Percentiles rank a stretch among this genome's conserved stretches.
Evolutionary conservation across 129 eudicot species (phyloP).

Genomic region (Flaveria bidentis): DNA sequence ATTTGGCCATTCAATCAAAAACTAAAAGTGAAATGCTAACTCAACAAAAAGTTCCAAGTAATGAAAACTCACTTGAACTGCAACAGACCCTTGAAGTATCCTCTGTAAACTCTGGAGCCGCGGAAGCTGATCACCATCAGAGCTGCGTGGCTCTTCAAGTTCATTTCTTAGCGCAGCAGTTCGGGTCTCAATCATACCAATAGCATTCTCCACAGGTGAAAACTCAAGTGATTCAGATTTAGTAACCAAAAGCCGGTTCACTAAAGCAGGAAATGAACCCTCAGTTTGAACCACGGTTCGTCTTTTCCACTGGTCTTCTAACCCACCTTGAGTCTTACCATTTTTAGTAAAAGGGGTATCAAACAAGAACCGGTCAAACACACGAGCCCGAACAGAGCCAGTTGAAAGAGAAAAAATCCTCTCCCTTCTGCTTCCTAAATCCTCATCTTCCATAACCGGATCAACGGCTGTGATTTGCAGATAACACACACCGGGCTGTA

Average conservation of each 20-base stretch:
- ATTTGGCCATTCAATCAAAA: not conserved
- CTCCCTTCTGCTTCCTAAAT: constrained; percentile 94
- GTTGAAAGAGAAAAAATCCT: constrained; percentile 91
- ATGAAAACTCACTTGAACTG: constrained; percentile 82
- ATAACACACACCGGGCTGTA: constrained; percentile 88
- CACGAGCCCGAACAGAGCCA: constrained; percentile 93
- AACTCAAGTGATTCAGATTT: constrained; percentile 95
- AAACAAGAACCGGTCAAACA: constrained; percentile 88
- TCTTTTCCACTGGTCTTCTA: constrained; percentile 98
- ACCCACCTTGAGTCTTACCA: constrained; percentile 97
- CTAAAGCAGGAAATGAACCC: constrained; percentile 98
- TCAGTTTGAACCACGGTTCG: constrained; percentile 91
- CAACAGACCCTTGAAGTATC: constrained; percentile 98
- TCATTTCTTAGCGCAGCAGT: constrained; percentile 96
- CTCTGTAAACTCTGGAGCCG: constrained; percentile 95
- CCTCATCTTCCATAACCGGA: constrained; percentile 99
- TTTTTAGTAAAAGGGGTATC: constrained; percentile 98
- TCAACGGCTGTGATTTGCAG: constrained; percentile 97
- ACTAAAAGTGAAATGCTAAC: not conserved
- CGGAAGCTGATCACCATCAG: constrained; percentile 99
- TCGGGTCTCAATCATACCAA: constrained; percentile 99
- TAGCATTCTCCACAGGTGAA: constrained; percentile 98
- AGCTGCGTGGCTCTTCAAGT: constrained; percentile 94
- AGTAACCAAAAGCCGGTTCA: constrained; percentile 78
- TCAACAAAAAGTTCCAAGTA: not conserved